Base-by-base conservation (phyloP, 2,329 filamentous ascomycete genomes). In the Aspergillus flavus region DNA sequence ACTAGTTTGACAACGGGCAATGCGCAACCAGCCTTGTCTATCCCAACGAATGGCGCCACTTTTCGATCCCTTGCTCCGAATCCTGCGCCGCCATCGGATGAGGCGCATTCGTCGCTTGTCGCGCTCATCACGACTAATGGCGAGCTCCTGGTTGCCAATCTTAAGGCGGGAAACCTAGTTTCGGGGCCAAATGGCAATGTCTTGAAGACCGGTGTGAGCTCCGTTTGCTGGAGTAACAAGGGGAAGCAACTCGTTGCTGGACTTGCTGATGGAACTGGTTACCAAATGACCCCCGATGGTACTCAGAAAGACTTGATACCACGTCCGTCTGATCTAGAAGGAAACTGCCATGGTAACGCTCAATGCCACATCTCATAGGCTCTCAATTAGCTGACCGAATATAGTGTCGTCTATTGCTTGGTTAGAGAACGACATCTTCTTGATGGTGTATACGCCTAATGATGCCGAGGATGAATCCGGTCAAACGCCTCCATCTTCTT, bases 201-300 rank as follows among this genome's bases (percentile, higher is more conserved):
- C 0, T 82, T 96, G 66, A 92, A 89, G 72, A 83, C 86, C 32
- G 89, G 91, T 55, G 94, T 96, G 32, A 93, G 89, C 74, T 95
- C 91, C 72, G 86, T 92, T 6, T 90, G 91, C 61, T 99, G 96
- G 95, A 99, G 95, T 76, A 90, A 88, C 64, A 92, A 90, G 75
- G 95, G 95, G 54, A 99, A 97, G 76, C 94, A 98, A 75, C 83
- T 99, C 50, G 89, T 96, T 52, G 94, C 92, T 68, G 95, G 96
- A 19, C 83, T 95, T 69, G 88, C 84, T 7, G 88, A 97, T 78
- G 95, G 95, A 62, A 89, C 88, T 14, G 89, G 91, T 58, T 86
- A 86, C 61, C 94, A 97, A 76, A 90, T 98, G 86, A 93, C 91
- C 9, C 92, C 91, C 0, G 87, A 92, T 70, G 94, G 94, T 54